Conservation (phyloP, 148 eudicot genomes). For the Silene latifolia region DNA sequence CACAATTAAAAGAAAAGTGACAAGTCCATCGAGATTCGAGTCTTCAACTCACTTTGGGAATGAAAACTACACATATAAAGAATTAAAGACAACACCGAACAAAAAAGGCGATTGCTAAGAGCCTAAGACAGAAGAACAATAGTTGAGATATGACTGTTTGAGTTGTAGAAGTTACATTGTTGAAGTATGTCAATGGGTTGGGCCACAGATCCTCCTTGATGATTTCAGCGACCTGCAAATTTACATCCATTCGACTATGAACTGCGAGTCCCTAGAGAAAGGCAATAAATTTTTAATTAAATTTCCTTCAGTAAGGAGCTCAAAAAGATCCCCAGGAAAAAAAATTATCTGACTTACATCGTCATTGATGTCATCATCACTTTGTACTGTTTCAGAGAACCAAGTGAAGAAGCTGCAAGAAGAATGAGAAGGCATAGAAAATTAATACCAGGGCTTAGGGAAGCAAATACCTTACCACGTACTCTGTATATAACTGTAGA, state of each 20-base stretch:
- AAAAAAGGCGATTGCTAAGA: too few relatives aligned
- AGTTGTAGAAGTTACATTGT: conserved; percentile 42
- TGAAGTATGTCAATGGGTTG: conserved; percentile 82
- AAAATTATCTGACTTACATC: conserved; percentile 44
- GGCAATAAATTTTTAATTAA: neutral
- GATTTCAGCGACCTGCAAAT: conserved; percentile 82
- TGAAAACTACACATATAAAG: too few relatives aligned
- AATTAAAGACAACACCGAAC: too few relatives aligned
- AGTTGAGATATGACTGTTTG: neutral
- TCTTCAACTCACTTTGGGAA: too few relatives aligned
- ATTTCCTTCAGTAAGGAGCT: neutral
- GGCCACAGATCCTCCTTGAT: conserved; percentile 99
- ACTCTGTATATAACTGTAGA: neutral
- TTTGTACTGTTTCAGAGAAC: conserved; percentile 61
- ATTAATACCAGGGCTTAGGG: neutral
- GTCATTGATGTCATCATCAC: conserved; percentile 65
- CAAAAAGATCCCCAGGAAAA: neutral
- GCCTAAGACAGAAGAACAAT: too few relatives aligned
- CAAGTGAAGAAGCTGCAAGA: conserved; percentile 85
- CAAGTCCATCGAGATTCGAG: too few relatives aligned
- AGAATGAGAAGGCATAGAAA: conserved; percentile 3
- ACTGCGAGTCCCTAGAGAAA: neutral
- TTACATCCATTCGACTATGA: conserved; percentile 17
- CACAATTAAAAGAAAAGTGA: too few relatives aligned
- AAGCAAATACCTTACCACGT: neutral